A percentile compares a stretch with the other conserved stretches of the same genome.
phyloP scores from a whole-genome alignment of 805 yeast genomes.

The Ascoidea rubescens region DNA sequence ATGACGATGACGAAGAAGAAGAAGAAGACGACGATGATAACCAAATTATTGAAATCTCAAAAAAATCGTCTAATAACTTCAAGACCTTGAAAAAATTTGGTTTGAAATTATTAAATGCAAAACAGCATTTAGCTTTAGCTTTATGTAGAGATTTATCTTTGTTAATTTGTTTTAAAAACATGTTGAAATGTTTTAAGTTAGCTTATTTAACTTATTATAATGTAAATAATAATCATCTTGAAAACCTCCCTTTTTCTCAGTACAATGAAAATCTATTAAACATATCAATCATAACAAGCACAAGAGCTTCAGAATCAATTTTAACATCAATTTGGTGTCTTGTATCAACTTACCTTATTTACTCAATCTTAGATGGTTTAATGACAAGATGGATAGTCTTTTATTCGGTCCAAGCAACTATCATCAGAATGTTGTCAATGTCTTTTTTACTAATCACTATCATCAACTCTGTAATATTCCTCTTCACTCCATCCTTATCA shows the following conservation, averaged over 20 bases:
- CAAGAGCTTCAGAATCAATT: conserved; percentile 64
- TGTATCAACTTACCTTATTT: conserved; percentile 75
- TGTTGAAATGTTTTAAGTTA: conserved; percentile 11
- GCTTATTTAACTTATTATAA: neutral
- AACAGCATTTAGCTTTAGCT: conserved; percentile 64
- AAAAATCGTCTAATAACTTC: neutral
- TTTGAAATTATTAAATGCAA: conserved; percentile 42
- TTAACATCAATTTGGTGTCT: conserved; percentile 87
- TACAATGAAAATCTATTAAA: neutral
- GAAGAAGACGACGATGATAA: neutral
- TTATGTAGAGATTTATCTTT: conserved; percentile 69
- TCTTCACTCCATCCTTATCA: conserved; percentile 21
- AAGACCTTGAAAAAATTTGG: neutral
- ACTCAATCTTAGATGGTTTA: conserved; percentile 73
- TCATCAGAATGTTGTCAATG: conserved; percentile 74
- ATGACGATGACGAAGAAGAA: neutral
- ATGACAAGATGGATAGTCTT: conserved; percentile 92
- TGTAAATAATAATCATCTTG: neutral
- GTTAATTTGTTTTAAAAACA: conserved; percentile 26
- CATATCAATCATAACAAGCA: conserved; percentile 29
- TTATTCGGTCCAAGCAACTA: conserved; percentile 79
- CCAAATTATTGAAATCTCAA: neutral
- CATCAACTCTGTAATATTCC: conserved; percentile 51
- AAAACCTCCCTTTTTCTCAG: conserved; percentile 1
- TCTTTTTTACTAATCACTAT: conserved; percentile 57